These are phyloP conservation scores for Geoglossum cookeanum DNA, from an alignment of 2,329 filamentous ascomycete genomes.

Conservation along the genomic window DNA sequence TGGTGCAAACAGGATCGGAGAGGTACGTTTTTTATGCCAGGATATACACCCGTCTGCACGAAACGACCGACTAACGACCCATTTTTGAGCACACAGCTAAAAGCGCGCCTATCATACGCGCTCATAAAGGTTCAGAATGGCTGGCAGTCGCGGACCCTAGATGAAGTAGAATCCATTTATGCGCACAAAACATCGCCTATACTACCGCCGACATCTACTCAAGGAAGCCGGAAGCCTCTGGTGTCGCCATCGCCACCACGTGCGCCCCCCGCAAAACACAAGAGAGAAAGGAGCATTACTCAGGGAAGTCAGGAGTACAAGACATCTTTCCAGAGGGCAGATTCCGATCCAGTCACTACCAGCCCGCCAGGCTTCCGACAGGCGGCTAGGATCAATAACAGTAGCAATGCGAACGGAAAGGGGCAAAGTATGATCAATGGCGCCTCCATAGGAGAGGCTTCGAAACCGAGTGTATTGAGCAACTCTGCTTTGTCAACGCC, in stretches of 20 bases:
- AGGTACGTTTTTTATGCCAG: neutral
- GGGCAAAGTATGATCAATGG: neutral
- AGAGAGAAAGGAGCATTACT: neutral
- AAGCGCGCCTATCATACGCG: conserved; percentile 73
- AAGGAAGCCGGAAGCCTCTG: neutral
- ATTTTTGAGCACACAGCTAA: conserved; percentile 50
- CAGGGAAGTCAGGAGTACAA: neutral
- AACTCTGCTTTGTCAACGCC: conserved; percentile 12
- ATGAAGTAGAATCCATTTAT: conserved; percentile 57
- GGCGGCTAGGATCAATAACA: neutral
- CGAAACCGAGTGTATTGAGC: no score
- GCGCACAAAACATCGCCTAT: conserved; percentile 13
- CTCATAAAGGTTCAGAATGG: conserved; percentile 86
- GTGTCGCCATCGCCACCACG: neutral
- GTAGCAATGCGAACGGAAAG: neutral
- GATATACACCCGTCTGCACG: neutral
- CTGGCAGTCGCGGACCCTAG: conserved; percentile 62
- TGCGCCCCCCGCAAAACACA: neutral
- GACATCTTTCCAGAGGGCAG: neutral
- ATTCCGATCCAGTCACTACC: neutral
- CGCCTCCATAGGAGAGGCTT: neutral
- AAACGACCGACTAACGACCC: neutral
- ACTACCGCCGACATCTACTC: neutral
- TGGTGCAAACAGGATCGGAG: neutral
- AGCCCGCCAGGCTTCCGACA: neutral